Evolutionary conservation across 2,329 filamentous ascomycete species (phyloP).

Genomic region (Zalaria sp.): DNA sequence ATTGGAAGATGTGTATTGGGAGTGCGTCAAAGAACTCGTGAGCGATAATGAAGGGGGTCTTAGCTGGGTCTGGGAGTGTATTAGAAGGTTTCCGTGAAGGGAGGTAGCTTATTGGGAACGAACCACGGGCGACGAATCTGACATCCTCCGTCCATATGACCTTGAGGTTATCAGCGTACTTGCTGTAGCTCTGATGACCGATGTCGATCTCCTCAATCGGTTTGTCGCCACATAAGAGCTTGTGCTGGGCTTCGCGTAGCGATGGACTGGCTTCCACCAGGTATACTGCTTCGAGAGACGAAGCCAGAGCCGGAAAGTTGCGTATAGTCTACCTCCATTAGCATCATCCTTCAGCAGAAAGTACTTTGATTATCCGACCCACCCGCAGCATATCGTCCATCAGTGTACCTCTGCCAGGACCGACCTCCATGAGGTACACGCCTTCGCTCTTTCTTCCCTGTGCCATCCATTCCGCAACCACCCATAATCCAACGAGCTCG

Average conservation of each 20-base stretch:
- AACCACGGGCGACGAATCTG: constrained; percentile 61
- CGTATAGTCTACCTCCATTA: constrained; percentile 53
- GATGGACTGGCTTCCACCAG: constrained; percentile 85
- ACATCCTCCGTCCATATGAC: constrained; percentile 87
- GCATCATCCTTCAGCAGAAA: constrained; percentile 8
- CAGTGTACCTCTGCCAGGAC: constrained; percentile 82
- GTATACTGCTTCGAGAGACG: constrained; percentile 74
- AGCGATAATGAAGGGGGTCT: constrained; percentile 79
- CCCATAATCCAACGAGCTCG: constrained; percentile 86
- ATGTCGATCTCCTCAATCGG: constrained; percentile 55
- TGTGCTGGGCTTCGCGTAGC: constrained; percentile 63
- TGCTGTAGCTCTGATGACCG: constrained; percentile 62
- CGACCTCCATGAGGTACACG: constrained; percentile 84
- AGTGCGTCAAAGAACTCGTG: constrained; percentile 98
- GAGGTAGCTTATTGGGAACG: constrained; percentile 11
- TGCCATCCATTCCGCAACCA: constrained; percentile 90
- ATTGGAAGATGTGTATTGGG: constrained; percentile 89
- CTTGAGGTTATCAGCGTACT: constrained; percentile 53
- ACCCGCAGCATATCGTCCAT: constrained; percentile 95
- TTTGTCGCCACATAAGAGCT: constrained; percentile 64
- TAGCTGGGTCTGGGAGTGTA: constrained; percentile 24
- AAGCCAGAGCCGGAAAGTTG: constrained; percentile 65
- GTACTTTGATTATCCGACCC: constrained; percentile 18
- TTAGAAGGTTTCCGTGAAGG: constrained; percentile 10
- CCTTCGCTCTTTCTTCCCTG: constrained; percentile 63